Evolutionary conservation across 805 yeast species (phyloP), one percentile per base, ranked within the genome.

Genomic region (Zygosaccharomyces gambellarensis): DNA sequence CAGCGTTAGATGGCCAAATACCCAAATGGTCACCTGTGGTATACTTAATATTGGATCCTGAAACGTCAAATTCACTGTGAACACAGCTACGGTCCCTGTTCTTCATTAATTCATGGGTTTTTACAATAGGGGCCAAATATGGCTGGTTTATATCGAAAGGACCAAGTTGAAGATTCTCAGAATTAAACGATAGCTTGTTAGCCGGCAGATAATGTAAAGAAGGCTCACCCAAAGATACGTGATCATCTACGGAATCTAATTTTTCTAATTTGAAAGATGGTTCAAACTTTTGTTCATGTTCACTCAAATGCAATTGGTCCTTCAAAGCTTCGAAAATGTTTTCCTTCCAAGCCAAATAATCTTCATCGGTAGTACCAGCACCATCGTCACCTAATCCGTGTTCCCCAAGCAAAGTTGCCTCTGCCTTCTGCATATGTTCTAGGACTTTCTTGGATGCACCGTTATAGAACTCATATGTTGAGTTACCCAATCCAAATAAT

Each of bases 21-120:
- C 96, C 98, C 54, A 94, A 71, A 70, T 92, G 98, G 67, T 92
- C 99, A 68, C 99, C 99, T 3, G 99, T 92, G 43, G 92, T 75
- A 70, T 92, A 92, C 59, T 84, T 82, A 62, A 94, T 73, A 61
- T 84, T 85, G 3, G 92, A 77, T 27, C 72, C 79, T 0, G 89
- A 76, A 32, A 90, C 71, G 63, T 92, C 97, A 59, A 92, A 82
- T 69, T 94, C 98, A 43, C 85, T 80, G 65, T 92, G 98, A 51
- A 92, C 80, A 72, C 98, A 92, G 57, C 83, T 82, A 72, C 98
- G 83, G 23, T 75, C 72, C 17, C 61, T 55, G 0, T 81, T 71
- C 51, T 74, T 73, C 74, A 90, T 90, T 50, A 94, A 76, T 70
- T 92, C 97, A 55, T 71, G 75, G 6, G 92, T 66, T 14, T 52